phyloP scores from a whole-genome alignment of 108 stramenopile genomes.

The Cyclotella atomus region DNA sequence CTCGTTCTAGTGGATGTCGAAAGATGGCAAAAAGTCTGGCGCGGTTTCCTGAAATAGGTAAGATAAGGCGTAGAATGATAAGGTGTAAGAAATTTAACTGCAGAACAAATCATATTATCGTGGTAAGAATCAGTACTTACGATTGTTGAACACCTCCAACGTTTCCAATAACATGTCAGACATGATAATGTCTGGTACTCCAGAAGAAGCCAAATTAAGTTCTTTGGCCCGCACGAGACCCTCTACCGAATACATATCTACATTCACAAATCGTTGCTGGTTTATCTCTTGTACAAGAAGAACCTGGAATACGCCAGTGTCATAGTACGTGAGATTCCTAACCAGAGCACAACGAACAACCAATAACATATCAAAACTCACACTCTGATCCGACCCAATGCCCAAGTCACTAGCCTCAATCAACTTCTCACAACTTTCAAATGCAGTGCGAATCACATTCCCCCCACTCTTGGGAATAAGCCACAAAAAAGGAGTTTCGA shows the following conservation, averaged over 20 bases:
- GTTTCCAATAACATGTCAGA: constrained; percentile 24
- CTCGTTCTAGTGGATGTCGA: constrained; percentile 57
- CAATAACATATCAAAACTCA: constrained; percentile 3
- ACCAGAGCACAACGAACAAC: background rate
- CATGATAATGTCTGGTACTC: constrained; percentile 39
- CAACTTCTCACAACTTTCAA: constrained; percentile 22
- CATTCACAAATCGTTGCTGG: constrained; percentile 37
- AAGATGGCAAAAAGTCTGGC: constrained; percentile 53
- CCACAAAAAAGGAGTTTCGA: constrained; percentile 47
- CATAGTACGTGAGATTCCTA: background rate
- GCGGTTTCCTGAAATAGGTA: constrained; percentile 9
- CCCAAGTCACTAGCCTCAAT: constrained; percentile 42
- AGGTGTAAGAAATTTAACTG: background rate
- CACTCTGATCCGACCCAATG: constrained; percentile 17
- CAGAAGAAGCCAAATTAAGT: constrained; percentile 36
- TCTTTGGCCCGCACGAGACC: constrained; percentile 37
- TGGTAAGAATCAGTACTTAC: background rate
- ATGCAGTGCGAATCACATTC: constrained; percentile 34
- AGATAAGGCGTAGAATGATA: background rate
- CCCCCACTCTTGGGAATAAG: constrained; percentile 33
- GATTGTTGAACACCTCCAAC: constrained; percentile 29
- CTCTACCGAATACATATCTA: constrained; percentile 34
- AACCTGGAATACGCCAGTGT: constrained; percentile 1
- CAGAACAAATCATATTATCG: no score
- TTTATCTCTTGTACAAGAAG: constrained; percentile 30